A percentile compares a stretch with the other conserved stretches of the same genome.
phyloP scores from a whole-genome alignment of 768 basidiomycete genomes.

The Psilocybe cubensis region DNA sequence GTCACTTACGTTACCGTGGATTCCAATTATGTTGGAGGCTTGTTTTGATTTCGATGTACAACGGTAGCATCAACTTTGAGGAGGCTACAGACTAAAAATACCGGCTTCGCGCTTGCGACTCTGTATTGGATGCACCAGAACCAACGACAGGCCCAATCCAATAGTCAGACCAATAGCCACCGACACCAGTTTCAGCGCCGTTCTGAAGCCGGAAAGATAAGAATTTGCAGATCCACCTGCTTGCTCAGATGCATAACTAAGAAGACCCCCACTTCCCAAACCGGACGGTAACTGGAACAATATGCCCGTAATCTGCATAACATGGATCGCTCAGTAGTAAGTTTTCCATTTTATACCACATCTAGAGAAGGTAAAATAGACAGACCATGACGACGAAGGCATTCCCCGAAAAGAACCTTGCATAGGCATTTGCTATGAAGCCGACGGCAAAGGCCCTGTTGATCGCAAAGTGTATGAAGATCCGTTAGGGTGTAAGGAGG shows the following conservation, averaged over 20 bases:
- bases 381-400: constrained; percentile 83
- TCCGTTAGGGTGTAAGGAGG: neutral
- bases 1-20: too few relatives aligned
- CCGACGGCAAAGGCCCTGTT: constrained; percentile 81
- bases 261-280: constrained; percentile 76
- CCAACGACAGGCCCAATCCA: constrained; percentile 73
- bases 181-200: constrained; percentile 75
- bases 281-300: constrained; percentile 87
- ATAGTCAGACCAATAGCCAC: constrained; percentile 83
- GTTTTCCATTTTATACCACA: constrained; percentile 8
- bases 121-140: constrained; percentile 66
- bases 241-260: constrained; percentile 66
- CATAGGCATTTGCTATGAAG: constrained; percentile 77
- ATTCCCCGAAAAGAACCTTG: constrained; percentile 71
- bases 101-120: constrained; percentile 60
- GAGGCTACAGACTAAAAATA: constrained; percentile 58
- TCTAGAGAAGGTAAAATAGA: neutral
- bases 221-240: constrained; percentile 54
- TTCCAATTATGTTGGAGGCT: too few relatives aligned
- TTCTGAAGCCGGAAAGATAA: constrained; percentile 73
- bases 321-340: neutral
- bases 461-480: constrained; percentile 9
- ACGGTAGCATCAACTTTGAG: neutral
- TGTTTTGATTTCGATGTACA: neutral
- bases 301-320: constrained; percentile 66